These are phyloP conservation scores for Reticulascus tulasneorum DNA, from an alignment of 2,329 filamentous ascomycete genomes.

Conservation along the genomic window DNA sequence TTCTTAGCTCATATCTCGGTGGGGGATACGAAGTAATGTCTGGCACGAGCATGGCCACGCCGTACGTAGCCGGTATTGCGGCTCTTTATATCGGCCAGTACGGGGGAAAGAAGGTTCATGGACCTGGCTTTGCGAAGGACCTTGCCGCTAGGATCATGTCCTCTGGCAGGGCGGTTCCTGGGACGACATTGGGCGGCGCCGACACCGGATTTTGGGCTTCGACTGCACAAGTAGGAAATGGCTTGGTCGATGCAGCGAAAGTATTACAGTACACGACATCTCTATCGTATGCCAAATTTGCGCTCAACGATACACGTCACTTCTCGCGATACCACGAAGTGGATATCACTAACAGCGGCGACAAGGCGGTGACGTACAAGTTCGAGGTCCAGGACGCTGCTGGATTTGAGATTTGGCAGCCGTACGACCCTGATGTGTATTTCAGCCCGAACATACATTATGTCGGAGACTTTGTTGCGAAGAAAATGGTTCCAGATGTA, in stretches of 20 bases:
- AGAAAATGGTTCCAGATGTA: constrained; percentile 4
- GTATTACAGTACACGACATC: constrained; percentile 31
- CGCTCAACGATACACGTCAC: constrained; percentile 39
- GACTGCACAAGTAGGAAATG: constrained; percentile 34
- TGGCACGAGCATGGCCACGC: constrained; percentile 2
- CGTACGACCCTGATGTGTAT: too few species aligned
- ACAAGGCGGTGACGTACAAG: constrained; percentile 27
- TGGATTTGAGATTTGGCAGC: constrained; percentile 27
- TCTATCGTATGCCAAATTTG: constrained; percentile 31
- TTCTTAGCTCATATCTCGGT: constrained; percentile 9
- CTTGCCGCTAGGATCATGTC: constrained; percentile 6
- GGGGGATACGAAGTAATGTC: constrained; percentile 16
- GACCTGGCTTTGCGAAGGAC: constrained; percentile 10
- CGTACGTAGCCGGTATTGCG: neutral
- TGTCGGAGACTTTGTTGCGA: neutral
- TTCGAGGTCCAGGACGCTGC: constrained; percentile 23
- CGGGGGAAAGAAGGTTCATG: constrained; percentile 14
- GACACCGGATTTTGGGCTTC: constrained; percentile 21
- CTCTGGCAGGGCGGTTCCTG: constrained; percentile 3
- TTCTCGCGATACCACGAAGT: constrained; percentile 24
- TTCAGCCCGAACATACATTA: too few species aligned
- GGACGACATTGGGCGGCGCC: too few species aligned
- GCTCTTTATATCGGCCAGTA: neutral
- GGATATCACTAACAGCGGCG: constrained; percentile 31
- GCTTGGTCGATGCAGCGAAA: constrained; percentile 37